Conservation (phyloP, 2,329 filamentous ascomycete species). For the Sporothrix pseudoabietina region DNA sequence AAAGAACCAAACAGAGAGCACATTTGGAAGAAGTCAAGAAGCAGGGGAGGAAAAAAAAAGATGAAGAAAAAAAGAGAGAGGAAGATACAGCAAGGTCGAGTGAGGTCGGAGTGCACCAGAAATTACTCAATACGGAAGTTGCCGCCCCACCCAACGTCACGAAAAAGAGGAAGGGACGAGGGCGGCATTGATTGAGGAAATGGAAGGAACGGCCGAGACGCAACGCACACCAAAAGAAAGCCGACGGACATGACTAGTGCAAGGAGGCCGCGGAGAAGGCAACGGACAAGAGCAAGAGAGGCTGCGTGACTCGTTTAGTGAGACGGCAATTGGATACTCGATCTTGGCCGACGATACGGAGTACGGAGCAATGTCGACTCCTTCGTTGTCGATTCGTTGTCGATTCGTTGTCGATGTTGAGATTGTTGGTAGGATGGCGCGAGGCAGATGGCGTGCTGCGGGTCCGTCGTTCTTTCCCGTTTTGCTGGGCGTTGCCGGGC, state of each 20-base stretch:
- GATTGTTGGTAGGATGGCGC: not conserved
- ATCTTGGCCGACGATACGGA: too few species aligned
- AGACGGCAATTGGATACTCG: not conserved
- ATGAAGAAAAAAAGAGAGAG: too few species aligned
- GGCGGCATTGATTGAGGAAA: not conserved
- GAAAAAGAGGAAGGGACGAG: not conserved
- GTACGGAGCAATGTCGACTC: too few species aligned
- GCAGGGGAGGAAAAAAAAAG: not conserved
- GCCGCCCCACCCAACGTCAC: not conserved
- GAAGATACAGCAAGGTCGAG: not conserved
- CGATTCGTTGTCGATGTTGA: not conserved
- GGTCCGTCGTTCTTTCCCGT: not conserved
- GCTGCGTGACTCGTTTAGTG: not conserved
- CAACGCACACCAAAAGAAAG: not conserved
- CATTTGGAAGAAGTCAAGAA: not conserved
- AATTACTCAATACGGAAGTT: slow-evolving; percentile 11
- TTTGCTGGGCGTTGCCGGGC: too few species aligned
- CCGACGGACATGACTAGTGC: not conserved
- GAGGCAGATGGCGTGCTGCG: slow-evolving; percentile 20
- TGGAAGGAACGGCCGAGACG: not conserved
- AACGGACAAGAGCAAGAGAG: not conserved
- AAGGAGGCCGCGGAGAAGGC: too few species aligned
- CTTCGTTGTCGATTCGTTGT: not conserved
- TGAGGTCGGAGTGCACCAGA: not conserved
- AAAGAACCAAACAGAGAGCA: not conserved